phyloP scores from a whole-genome alignment of 2,329 filamentous ascomycete genomes.

The Ophidiomyces ophidiicola region DNA sequence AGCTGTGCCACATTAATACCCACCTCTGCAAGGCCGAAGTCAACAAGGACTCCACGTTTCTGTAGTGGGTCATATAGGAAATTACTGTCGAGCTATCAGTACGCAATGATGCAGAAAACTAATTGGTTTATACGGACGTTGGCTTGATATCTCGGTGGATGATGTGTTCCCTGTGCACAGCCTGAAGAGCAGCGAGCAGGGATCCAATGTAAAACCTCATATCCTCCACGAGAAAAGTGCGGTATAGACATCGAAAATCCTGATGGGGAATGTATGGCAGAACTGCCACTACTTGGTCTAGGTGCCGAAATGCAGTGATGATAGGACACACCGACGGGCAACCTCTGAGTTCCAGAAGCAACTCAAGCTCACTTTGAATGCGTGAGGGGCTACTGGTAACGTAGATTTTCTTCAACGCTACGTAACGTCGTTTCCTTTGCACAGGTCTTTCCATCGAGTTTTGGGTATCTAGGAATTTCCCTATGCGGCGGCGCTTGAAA shows the following conservation, averaged over 20 bases:
- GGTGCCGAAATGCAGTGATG: constrained; percentile 89
- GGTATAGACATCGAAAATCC: constrained; percentile 85
- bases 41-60: constrained; percentile 81
- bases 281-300: constrained; percentile 89
- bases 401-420: constrained; percentile 98
- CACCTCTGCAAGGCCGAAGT: constrained; percentile 86
- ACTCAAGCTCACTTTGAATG: constrained; percentile 90
- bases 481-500: constrained; percentile 18
- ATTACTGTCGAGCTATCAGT: constrained; percentile 40
- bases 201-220: constrained; percentile 83
- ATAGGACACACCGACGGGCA: constrained; percentile 82
- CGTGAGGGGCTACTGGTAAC: constrained; percentile 88
- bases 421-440: constrained; percentile 51
- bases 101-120: background rate
- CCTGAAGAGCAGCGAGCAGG: constrained; percentile 70
- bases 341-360: constrained; percentile 73
- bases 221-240: constrained; percentile 72
- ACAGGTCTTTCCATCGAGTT: too few relatives aligned
- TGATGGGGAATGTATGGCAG: constrained; percentile 91
- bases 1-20: background rate
- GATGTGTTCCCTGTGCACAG: constrained; percentile 73
- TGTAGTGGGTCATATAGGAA: constrained; percentile 75
- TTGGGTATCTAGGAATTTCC: too few relatives aligned
- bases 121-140: constrained; percentile 42
- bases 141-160: constrained; percentile 95